Percentiles rank a stretch among this genome's conserved stretches.
phyloP scores from a whole-genome alignment of 164 flowering plant species.

The Euptelea pleiosperma region DNA sequence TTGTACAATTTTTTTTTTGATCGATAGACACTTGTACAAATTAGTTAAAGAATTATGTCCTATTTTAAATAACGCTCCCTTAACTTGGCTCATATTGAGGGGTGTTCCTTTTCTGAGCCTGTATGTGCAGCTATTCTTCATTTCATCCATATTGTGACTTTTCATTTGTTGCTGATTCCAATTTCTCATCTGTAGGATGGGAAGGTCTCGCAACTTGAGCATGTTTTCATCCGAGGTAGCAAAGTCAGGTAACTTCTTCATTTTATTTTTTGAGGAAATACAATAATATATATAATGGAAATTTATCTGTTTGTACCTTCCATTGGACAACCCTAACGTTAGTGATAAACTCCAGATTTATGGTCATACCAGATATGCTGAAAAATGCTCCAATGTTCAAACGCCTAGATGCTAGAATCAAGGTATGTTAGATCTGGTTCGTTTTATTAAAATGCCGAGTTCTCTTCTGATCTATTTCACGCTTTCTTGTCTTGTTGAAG shows the following conservation, averaged over 20 bases:
- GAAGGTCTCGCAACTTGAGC: conserved; percentile 86
- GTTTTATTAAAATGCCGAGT: background rate
- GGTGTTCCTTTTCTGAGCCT: background rate
- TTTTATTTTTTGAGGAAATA: background rate
- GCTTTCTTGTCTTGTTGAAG: conserved; percentile 30
- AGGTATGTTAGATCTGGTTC: conserved; percentile 36
- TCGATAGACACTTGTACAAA: too few species aligned
- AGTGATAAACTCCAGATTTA: conserved; percentile 65
- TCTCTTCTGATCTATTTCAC: background rate
- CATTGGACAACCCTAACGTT: background rate
- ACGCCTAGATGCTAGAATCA: conserved; percentile 85
- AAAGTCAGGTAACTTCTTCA: conserved; percentile 69
- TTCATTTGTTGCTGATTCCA: background rate
- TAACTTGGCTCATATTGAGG: too few species aligned
- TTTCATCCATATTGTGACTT: background rate
- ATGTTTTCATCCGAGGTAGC: conserved; percentile 96
- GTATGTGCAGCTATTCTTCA: too few species aligned
- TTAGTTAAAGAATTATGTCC: background rate
- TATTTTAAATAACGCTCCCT: background rate
- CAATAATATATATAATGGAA: background rate
- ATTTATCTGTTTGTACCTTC: background rate
- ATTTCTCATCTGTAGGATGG: conserved; percentile 64
- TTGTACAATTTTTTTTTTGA: too few species aligned
- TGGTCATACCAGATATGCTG: conserved; percentile 97
- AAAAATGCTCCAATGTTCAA: conserved; percentile 99